Evolutionary conservation across 805 yeast species (phyloP), one percentile per base, ranked within the genome.

Genomic region (Blastobotrys muscicola): DNA sequence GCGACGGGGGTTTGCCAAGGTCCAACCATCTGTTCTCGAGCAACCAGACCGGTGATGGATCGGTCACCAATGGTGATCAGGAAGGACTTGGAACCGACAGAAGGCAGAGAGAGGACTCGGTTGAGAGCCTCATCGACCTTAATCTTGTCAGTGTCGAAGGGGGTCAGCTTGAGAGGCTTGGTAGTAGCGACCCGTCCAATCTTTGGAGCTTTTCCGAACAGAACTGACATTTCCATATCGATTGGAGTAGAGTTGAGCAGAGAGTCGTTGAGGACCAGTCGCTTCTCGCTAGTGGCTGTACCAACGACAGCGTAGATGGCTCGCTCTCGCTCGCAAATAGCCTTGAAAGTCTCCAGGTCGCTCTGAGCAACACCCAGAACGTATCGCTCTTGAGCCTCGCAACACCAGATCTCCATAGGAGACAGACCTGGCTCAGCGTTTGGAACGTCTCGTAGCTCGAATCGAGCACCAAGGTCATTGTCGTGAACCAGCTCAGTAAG

Each of bases 1-100:
- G 97, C 92, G 29, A 92, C 97, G 39, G 99, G 98, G 8, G 84
- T 92, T 71, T 92, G 99, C 97, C 97, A 92, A 60, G 97, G 97
- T 33, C 98, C 98, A 47, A 92, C 97, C 80, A 89, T 80, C 69
- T 92, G 98, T 64, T 92, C 98, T 62, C 98, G 80, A 58, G 94
- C 97, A 49, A 92, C 82, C 54, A 92, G 74, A 44, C 98, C 98
- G 26, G 97, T 90, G 49, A 92, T 92, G n/a, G 94, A 75, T 67
- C 98, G 81, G 66, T 92, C 98, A 65, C 96, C 98, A 60, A 92
- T 92, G n/a, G 97, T 92, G 60, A 92, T 84, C 58, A 92, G 71
- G 71, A 92, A 92, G 41, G 82, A 80, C 68, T 92, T 92, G 35
- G 97, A 86, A 20, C 95, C 98, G 41, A 92, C 98, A 5, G 96